Percentiles rank a stretch among this genome's conserved stretches.
Evolutionary conservation across 495 filamentous ascomycete genomes (phyloP).

Genomic region (Lepraria neglecta): DNA sequence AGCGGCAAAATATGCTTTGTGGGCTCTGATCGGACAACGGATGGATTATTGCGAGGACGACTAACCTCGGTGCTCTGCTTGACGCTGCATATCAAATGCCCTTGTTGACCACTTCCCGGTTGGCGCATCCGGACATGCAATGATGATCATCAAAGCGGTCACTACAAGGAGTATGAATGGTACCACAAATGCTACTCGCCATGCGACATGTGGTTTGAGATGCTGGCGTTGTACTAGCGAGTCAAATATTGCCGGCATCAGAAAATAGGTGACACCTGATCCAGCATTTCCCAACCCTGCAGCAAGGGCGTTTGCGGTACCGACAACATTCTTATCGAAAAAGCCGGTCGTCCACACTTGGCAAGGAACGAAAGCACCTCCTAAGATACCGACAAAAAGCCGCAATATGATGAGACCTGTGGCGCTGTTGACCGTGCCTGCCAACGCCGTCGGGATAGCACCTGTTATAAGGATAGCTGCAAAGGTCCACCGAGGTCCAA

Average conservation of each 20-base stretch:
- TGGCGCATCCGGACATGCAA: conserved; percentile 73
- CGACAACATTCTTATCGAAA: conserved; percentile 94
- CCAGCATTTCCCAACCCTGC: conserved; percentile 86
- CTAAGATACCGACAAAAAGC: conserved; percentile 90
- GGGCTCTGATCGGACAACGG: no score
- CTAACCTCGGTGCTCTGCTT: conserved; percentile 14
- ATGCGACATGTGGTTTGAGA: conserved; percentile 59
- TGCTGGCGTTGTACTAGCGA: conserved; percentile 56
- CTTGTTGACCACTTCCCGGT: conserved; percentile 65
- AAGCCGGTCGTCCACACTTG: conserved; percentile 94
- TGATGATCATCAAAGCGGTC: conserved; percentile 59
- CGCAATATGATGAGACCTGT: conserved; percentile 67
- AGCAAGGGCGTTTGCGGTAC: conserved; percentile 79
- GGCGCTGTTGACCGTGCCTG: conserved; percentile 65
- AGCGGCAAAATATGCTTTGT: no score
- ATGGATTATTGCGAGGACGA: background rate
- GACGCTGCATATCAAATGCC: conserved; percentile 19
- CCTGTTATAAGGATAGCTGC: conserved; percentile 68
- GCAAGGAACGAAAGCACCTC: conserved; percentile 85
- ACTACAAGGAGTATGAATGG: conserved; percentile 68
- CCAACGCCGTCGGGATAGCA: conserved; percentile 73
- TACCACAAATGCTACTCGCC: conserved; percentile 80
- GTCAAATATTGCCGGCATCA: conserved; percentile 89
- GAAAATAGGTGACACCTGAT: conserved; percentile 78
- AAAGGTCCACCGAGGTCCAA: conserved; percentile 75